Evolutionary conservation across 2,329 filamentous ascomycete species (phyloP).

Genomic region (Fusarium pilosicola): DNA sequence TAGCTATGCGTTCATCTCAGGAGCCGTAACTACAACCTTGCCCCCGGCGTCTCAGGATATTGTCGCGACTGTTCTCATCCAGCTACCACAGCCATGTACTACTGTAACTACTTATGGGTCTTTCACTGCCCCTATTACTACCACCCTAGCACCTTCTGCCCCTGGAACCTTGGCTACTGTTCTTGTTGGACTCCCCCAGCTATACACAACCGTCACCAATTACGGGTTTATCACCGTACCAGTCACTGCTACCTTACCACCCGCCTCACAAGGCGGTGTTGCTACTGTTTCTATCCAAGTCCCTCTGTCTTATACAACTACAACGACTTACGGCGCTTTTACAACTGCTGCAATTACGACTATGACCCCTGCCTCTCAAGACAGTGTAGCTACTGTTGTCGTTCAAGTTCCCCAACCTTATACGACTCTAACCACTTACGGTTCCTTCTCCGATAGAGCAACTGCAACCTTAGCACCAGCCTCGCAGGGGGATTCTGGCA

Average conservation of each 20-base stretch:
- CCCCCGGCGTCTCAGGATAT: no score
- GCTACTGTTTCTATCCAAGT: neutral
- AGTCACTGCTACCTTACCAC: neutral
- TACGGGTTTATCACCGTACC: neutral
- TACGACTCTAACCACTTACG: neutral
- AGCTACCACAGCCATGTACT: neutral
- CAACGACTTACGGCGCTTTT: neutral
- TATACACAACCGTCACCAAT: neutral
- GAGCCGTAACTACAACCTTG: neutral
- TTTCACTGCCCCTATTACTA: neutral
- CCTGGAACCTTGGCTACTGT: neutral
- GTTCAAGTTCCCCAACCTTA: neutral
- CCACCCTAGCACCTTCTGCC: neutral
- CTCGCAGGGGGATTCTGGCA: neutral
- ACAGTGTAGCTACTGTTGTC: neutral
- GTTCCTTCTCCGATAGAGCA: neutral
- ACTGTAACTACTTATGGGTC: neutral
- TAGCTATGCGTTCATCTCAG: neutral
- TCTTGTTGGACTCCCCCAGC: neutral
- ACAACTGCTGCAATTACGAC: neutral
- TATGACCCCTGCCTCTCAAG: neutral
- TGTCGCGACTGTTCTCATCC: neutral
- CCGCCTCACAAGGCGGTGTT: neutral
- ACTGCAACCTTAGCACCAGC: neutral
- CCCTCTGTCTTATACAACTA: neutral